Evolutionary conservation across 225 moss, liverwort and hornwort species (phyloP).

Genomic region (Pleurozium schreberi): DNA sequence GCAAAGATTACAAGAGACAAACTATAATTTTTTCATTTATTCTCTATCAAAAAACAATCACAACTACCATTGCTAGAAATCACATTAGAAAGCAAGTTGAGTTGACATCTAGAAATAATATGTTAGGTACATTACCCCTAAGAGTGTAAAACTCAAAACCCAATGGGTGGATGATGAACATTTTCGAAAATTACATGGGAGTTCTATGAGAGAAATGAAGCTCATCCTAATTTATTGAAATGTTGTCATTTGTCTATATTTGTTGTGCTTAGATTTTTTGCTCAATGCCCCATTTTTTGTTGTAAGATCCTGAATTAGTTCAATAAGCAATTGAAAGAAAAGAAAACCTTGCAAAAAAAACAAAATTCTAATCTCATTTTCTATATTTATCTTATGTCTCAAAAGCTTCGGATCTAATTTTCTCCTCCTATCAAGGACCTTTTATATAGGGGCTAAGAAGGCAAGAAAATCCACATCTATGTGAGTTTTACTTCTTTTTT

Average conservation of each 20-base stretch:
- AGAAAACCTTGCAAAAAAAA: neutral
- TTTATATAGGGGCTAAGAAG: no score
- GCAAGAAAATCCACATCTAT: neutral
- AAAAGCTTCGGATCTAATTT: no score
- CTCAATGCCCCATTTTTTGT: neutral
- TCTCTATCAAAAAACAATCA: neutral
- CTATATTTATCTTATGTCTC: neutral
- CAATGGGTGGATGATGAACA: neutral
- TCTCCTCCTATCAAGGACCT: neutral
- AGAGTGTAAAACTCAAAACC: neutral
- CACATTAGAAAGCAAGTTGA: neutral
- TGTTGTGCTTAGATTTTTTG: neutral
- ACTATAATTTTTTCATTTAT: neutral
- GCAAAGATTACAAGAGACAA: neutral
- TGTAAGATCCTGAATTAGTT: neutral
- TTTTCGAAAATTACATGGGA: neutral
- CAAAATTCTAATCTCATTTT: neutral
- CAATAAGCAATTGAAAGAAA: fast-evolving
- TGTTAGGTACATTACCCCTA: fast-evolving
- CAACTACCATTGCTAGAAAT: no score
- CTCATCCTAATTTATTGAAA: neutral
- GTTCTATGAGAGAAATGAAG: neutral
- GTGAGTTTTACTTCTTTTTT: no score
- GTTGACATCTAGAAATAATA: neutral
- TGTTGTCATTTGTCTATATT: neutral